Evolutionary conservation across 1,284 basidiomycete species (phyloP).

Genomic region (Leccinum subrobustum): DNA sequence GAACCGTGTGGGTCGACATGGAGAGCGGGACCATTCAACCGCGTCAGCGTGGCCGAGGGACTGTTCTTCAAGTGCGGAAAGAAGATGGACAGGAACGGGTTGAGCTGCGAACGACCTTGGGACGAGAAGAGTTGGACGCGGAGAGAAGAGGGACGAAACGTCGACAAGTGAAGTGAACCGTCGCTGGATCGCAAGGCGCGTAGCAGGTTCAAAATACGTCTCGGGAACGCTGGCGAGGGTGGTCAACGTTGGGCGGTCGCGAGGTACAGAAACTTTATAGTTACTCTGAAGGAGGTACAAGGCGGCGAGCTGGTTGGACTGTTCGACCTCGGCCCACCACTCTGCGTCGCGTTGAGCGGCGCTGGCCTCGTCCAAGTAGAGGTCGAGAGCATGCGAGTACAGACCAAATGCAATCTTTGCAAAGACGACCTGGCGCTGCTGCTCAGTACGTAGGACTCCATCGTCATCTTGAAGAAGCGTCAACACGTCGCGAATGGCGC

Average conservation of each 20-base stretch:
- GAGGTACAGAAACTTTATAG: not conserved
- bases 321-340: constrained; percentile 72
- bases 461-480: constrained; percentile 21
- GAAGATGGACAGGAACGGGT: constrained; percentile 23
- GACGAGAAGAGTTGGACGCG: constrained; percentile 46
- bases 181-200: constrained; percentile 45
- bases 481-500: constrained; percentile 17
- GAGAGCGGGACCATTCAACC: no score
- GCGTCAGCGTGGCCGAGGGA: constrained; percentile 9
- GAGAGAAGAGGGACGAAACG: constrained; percentile 51
- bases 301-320: constrained; percentile 48
- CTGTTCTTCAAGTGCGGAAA: constrained; percentile 56
- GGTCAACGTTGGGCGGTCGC: constrained; percentile 4
- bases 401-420: constrained; percentile 50
- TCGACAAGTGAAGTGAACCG: constrained; percentile 47
- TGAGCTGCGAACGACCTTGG: constrained; percentile 42
- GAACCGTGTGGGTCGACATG: no score
- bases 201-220: constrained; percentile 50
- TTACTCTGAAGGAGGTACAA: constrained; percentile 69
- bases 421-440: constrained; percentile 26
- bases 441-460: not conserved
- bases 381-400: constrained; percentile 59
- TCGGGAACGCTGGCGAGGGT: constrained; percentile 50
- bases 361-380: constrained; percentile 58
- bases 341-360: constrained; percentile 67